Evolutionary conservation across 805 yeast genomes (phyloP), one percentile per base, ranked within the genome.

Genomic region (Barnettozyma pratensis): DNA sequence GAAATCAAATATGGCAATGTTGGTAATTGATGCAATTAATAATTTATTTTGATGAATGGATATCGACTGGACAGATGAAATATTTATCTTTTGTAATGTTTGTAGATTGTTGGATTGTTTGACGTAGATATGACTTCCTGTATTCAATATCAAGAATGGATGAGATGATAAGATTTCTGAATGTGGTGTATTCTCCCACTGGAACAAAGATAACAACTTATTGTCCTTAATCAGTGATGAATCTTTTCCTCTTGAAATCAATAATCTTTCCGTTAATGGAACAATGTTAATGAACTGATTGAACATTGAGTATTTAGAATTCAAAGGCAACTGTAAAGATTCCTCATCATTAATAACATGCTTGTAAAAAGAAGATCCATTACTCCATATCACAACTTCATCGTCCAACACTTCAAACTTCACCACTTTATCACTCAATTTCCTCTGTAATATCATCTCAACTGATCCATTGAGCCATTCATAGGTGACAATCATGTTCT

Each of bases 51-150:
- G 27, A 8, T 32, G 27, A 5, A 35, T 12, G 5, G 39, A 34
- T 10, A 49, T 39, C 6, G 42, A 27, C n/a, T 39, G 40, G 11
- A 53, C 37, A 6, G 58, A 50, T 7, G 30, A n/a, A 6, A 64
- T 45, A 31, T 56, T 56, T 5, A 70, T 38, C 6, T 57, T 49
- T 52, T 76, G 77, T 28, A 72, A 59, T 5, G 68, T 41, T 1
- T 62, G 50, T 10, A 71, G 69, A 7, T 71, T 64, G 25, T 63
- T 65, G 2, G 71, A 57, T 50, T 70, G 73, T 30, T 72, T 55
- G 2, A 77, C 50, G 43, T 71, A 73, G 1, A 77, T 50, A 5
- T 61, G 53, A 35, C 59, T 59, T 8, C 62, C 29, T 9, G 46
- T 41, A 14, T 48, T 27, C 3, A 45, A 10, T 9, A 52, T 19